Evolutionary conservation across 306 rosid genomes (phyloP).

Genomic region (Cucurbita ficifolia): DNA sequence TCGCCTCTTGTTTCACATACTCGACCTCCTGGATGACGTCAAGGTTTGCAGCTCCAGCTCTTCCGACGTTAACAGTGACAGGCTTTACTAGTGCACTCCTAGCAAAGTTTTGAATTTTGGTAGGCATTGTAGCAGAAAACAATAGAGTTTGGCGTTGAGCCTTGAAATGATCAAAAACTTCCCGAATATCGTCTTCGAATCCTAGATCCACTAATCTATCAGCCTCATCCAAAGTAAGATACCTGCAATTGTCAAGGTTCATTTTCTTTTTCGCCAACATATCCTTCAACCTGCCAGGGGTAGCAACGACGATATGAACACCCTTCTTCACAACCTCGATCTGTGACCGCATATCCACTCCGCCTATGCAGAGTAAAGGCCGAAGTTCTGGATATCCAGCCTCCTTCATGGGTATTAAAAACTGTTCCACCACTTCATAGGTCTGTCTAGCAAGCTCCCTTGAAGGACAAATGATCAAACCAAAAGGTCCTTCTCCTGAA

Average conservation of each 20-base stretch:
- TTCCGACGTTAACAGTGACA: slow-evolving; percentile 68
- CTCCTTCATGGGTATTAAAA: slow-evolving; percentile 57
- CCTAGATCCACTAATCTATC: slow-evolving; percentile 90
- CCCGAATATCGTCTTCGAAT: slow-evolving; percentile 79
- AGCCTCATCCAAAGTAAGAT: slow-evolving; percentile 82
- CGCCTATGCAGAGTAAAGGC: slow-evolving; percentile 91
- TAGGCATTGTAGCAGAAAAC: slow-evolving; percentile 92
- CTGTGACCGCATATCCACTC: slow-evolving; percentile 81
- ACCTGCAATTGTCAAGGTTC: slow-evolving; percentile 82
- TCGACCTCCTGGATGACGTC: slow-evolving; percentile 92
- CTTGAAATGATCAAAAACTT: slow-evolving; percentile 85
- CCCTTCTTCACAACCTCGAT: slow-evolving; percentile 77
- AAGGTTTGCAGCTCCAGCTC: slow-evolving; percentile 90
- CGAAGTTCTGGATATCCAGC: slow-evolving; percentile 84
- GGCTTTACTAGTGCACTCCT: slow-evolving; percentile 76
- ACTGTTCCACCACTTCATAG: slow-evolving; percentile 73
- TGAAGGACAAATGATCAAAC: slow-evolving; percentile 69
- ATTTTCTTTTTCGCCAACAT: slow-evolving; percentile 89
- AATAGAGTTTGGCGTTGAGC: slow-evolving; percentile 83
- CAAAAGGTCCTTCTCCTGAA: slow-evolving; percentile 90
- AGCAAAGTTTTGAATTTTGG: slow-evolving; percentile 83
- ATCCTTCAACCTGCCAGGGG: slow-evolving; percentile 92
- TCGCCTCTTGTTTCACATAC: slow-evolving; percentile 90
- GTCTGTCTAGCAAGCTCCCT: slow-evolving; percentile 96
- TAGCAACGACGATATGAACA: slow-evolving; percentile 93